Base-by-base conservation (phyloP, 257 asterid genomes). In the Leptodermis oblonga region DNA sequence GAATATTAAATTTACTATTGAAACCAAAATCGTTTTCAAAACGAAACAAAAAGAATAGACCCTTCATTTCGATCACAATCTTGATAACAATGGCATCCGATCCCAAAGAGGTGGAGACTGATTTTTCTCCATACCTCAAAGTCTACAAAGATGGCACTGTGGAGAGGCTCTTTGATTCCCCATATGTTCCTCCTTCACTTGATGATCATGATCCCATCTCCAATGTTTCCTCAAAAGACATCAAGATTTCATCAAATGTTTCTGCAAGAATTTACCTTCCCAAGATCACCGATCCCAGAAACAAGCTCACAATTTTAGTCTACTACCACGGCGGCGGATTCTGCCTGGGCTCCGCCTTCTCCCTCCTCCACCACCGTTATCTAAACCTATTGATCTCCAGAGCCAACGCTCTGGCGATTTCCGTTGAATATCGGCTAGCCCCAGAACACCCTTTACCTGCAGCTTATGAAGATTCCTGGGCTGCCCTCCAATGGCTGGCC, bases 371-470 rank as follows among this genome's bases (percentile, higher is more conserved):
- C 56, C 77, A 77, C 2, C 80, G 78, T 28, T 77, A 55, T 17
- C 4, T 77, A 0, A 81, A 71, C 49, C 23, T 46, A 0, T 1
- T 74, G 3, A 73, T 54, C 1, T 26, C 78, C 2, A 67, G 68
- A 71, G 56, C 76, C 10, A 63, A 72, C 15, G 74, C 28, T 4
- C 2, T 81, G 18, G 61, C 63, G 0, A 36, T 81, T 49, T 81
- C 85, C 15, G 78, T 81, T 1, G 78, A 81, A 42, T 77, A 81
- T 25, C 74, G 86, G 9, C 78, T 76, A 7, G 84, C 90, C 10
- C 93, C 93, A 3, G 93, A 87, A 34, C 70, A 83, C 75, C 83
- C 68, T 49, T 52, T 82, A 26, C 85, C 88, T 1, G 73, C 82
- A 0, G 82, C 72, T 1, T 82, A 67, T 48, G 85, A 80, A 54